Percentiles rank a stretch among this genome's conserved stretches.
Conservation (phyloP, 805 yeast genomes). For the Candida schatavii region DNA sequence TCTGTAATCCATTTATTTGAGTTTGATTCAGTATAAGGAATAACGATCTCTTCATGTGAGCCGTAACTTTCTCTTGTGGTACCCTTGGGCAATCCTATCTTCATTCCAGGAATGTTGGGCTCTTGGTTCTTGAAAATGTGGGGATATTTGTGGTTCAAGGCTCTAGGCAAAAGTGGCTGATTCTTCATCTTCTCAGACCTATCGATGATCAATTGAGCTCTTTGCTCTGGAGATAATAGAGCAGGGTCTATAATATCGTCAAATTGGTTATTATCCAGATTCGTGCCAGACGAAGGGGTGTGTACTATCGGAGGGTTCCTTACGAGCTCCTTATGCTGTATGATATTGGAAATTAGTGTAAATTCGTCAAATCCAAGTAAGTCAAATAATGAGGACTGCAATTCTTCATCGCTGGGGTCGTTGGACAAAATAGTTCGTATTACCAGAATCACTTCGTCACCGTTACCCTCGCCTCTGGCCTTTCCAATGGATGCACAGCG, state of each 20-base stretch:
- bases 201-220: slow-evolving; percentile 49
- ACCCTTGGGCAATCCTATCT: slow-evolving; percentile 76
- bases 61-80: slow-evolving; percentile 63
- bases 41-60: slow-evolving; percentile 73
- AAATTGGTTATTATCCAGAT: not conserved
- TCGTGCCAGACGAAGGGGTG: not conserved
- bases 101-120: slow-evolving; percentile 75
- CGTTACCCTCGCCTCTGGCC: slow-evolving; percentile 30
- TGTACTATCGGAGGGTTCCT: not conserved
- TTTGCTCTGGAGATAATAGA: slow-evolving; percentile 51
- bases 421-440: slow-evolving; percentile 31
- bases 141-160: slow-evolving; percentile 60
- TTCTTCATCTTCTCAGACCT: slow-evolving; percentile 51
- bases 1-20: slow-evolving; percentile 41
- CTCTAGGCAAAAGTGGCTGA: slow-evolving; percentile 45
- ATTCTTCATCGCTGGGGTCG: slow-evolving; percentile 48
- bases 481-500: slow-evolving; percentile 33
- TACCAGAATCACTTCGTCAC: slow-evolving; percentile 20
- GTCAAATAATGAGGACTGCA: slow-evolving; percentile 75
- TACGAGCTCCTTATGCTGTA: slow-evolving; percentile 41
- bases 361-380: slow-evolving; percentile 83
- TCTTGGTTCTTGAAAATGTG: slow-evolving; percentile 79
- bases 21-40: slow-evolving; percentile 67
- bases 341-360: slow-evolving; percentile 66
- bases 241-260: not conserved